Conservation (phyloP, 2,329 filamentous ascomycete species). For the Paecilomyces formosus region DNA sequence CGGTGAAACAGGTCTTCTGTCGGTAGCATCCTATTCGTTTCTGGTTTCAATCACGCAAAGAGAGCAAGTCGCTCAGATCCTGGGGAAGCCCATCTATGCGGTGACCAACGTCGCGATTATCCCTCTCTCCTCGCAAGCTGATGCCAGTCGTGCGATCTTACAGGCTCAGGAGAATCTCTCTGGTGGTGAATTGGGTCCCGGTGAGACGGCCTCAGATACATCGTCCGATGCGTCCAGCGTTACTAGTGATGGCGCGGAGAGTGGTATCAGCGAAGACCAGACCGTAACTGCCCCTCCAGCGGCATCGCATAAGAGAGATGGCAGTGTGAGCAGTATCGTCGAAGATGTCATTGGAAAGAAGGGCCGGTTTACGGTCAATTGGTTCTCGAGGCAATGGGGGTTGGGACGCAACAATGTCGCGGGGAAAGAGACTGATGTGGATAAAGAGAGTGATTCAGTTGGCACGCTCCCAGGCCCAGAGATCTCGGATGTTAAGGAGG, state of each 20-base stretch:
- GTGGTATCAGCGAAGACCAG: not conserved
- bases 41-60: conserved; percentile 80
- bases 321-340: conserved; percentile 56
- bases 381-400: conserved; percentile 83
- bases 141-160: conserved; percentile 65
- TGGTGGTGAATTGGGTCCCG: conserved; percentile 31
- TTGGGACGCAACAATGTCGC: conserved; percentile 64
- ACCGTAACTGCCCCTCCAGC: not conserved
- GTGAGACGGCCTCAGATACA: conserved; percentile 12
- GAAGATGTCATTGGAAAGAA: conserved; percentile 80
- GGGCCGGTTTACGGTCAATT: conserved; percentile 78
- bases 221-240: not conserved
- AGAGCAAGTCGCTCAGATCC: conserved; percentile 80
- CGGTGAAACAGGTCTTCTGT: conserved; percentile 62
- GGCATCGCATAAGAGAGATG: conserved; percentile 13
- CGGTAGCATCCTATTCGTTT: conserved; percentile 72
- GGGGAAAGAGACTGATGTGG: conserved; percentile 45
- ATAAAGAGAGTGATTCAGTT: conserved; percentile 21
- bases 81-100: conserved; percentile 74
- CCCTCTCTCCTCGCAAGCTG: conserved; percentile 67
- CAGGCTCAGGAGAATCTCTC: conserved; percentile 47
- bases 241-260: not conserved
- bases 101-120: conserved; percentile 88
- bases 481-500: conserved; percentile 7
- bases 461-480: not conserved